These are phyloP conservation scores for Coprinopsis marcescibilis DNA, from an alignment of 768 basidiomycete genomes.

Conservation along the genomic window DNA sequence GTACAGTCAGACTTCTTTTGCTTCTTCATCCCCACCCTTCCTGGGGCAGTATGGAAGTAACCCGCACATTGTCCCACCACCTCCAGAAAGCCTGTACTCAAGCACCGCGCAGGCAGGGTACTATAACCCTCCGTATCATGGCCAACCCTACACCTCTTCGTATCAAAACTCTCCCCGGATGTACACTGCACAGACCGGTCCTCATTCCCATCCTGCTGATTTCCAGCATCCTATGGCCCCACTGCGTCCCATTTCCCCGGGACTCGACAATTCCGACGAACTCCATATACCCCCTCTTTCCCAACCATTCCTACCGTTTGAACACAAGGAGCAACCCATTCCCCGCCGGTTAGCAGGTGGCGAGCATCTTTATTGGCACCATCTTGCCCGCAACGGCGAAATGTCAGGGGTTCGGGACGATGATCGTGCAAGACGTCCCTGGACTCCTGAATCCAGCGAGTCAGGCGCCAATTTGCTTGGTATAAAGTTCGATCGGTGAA, in stretches of 20 bases:
- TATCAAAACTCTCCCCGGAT: too few species aligned
- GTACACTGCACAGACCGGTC: too few species aligned
- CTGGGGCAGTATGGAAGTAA: too few species aligned
- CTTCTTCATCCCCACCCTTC: too few species aligned
- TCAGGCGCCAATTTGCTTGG: not conserved
- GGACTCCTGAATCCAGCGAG: conserved; percentile 11
- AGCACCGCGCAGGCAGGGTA: too few species aligned
- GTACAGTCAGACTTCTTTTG: too few species aligned
- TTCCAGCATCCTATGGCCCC: too few species aligned
- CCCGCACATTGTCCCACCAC: too few species aligned
- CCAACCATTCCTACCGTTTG: conserved; percentile 24
- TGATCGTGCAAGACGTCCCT: conserved; percentile 40
- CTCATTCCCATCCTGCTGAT: too few species aligned
- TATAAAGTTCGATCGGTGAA: conserved; percentile 31
- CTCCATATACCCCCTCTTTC: conserved; percentile 23
- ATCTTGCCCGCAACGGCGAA: conserved; percentile 65
- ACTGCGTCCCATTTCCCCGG: conserved; percentile 32
- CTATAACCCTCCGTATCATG: too few species aligned
- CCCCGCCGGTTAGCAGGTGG: conserved; percentile 45
- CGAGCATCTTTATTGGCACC: conserved; percentile 71
- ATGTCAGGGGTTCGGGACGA: conserved; percentile 66
- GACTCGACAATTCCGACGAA: conserved; percentile 33
- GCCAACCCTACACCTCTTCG: too few species aligned
- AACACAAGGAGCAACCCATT: conserved; percentile 34
- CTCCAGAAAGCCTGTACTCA: too few species aligned